Percentiles rank a stretch among this genome's conserved stretches.
These are phyloP conservation scores for Chimonanthus salicifolius DNA, from an alignment of 164 flowering plant species.

Conservation along the genomic window DNA sequence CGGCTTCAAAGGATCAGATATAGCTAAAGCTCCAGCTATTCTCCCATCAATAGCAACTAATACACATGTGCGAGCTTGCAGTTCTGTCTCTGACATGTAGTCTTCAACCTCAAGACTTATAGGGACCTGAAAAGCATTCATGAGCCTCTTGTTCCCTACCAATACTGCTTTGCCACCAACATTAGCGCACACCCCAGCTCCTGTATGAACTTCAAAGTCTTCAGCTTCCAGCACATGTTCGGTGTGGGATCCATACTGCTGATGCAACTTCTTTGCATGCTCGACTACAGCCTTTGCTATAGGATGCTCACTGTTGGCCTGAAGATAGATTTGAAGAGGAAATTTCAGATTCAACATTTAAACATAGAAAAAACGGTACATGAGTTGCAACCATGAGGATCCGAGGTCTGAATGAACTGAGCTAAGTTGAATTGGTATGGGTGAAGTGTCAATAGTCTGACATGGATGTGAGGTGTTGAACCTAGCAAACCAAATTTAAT, in stretches of 20 bases:
- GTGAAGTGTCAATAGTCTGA: too few species aligned
- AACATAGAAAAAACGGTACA: neutral
- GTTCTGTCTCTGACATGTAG: conserved; percentile 55
- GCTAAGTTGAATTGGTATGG: too few species aligned
- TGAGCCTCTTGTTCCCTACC: conserved; percentile 85
- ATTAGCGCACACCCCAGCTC: conserved; percentile 76
- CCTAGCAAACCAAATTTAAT: too few species aligned
- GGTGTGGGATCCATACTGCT: conserved; percentile 31
- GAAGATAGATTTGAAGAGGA: conserved; percentile 2
- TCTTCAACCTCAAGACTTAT: conserved; percentile 50
- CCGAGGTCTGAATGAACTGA: too few species aligned
- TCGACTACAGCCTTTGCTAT: conserved; percentile 81
- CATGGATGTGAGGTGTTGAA: too few species aligned
- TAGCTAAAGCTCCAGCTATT: conserved; percentile 78
- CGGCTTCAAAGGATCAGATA: conserved; percentile 87
- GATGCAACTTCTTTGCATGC: conserved; percentile 58
- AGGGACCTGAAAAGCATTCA: conserved; percentile 42
- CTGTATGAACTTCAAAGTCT: conserved; percentile 85
- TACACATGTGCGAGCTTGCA: conserved; percentile 74
- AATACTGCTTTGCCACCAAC: conserved; percentile 54
- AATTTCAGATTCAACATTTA: neutral
- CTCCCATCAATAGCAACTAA: conserved; percentile 66
- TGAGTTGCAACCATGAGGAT: too few species aligned
- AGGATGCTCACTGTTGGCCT: conserved; percentile 97
- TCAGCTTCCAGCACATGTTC: conserved; percentile 39